Evolutionary conservation across 805 yeast species (phyloP).

Genomic region (Maudiozyma barnettii): DNA sequence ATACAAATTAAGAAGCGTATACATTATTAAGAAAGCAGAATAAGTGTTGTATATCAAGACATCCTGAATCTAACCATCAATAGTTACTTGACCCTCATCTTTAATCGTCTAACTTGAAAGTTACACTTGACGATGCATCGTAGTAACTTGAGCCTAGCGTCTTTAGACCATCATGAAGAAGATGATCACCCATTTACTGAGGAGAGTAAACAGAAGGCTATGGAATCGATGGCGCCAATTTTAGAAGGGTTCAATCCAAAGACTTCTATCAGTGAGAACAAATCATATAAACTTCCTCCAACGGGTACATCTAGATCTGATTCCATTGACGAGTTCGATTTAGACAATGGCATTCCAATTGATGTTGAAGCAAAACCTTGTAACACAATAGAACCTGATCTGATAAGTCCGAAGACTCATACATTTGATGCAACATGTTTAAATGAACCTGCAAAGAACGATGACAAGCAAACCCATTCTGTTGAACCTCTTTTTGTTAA

Average conservation of each 20-base stretch:
- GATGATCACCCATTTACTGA: not conserved
- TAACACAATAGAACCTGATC: not conserved
- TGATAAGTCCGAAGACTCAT: not conserved
- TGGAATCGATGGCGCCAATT: slow-evolving; percentile 74
- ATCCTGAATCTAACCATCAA: too few species aligned
- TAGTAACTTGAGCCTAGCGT: too few species aligned
- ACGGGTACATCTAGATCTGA: slow-evolving; percentile 18
- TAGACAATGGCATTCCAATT: slow-evolving; percentile 14
- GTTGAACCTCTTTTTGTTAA: too few species aligned
- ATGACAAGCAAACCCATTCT: not conserved
- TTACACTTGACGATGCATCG: too few species aligned
- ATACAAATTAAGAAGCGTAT: too few species aligned
- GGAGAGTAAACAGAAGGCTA: slow-evolving; percentile 44
- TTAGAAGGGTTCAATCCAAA: slow-evolving; percentile 66
- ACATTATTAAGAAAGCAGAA: too few species aligned
- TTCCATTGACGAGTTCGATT: slow-evolving; percentile 19
- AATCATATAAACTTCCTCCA: slow-evolving; percentile 29
- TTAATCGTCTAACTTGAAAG: too few species aligned
- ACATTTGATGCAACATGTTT: not conserved
- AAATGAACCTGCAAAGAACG: not conserved
- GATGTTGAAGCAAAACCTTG: not conserved
- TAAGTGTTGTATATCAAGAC: too few species aligned
- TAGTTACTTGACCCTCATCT: too few species aligned
- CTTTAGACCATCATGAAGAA: not conserved
- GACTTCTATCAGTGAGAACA: slow-evolving; percentile 45